phyloP scores from a whole-genome alignment of 2,329 filamentous ascomycete genomes.

The Diaporthe velutina region DNA sequence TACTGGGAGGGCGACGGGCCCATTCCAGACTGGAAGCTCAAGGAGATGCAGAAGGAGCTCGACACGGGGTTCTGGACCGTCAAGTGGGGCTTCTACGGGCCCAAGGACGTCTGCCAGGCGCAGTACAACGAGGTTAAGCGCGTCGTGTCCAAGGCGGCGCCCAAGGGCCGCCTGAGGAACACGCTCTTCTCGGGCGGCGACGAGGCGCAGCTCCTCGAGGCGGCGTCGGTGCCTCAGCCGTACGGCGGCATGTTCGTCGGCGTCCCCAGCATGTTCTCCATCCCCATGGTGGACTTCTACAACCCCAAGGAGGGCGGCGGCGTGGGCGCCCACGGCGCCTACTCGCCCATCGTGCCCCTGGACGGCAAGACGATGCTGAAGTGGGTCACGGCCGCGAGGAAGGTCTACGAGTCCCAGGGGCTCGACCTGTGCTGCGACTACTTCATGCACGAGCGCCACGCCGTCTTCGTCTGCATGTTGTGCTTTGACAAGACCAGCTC shows the following conservation, averaged over 20 bases:
- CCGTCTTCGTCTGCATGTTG: slow-evolving; percentile 62
- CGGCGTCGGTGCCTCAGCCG: slow-evolving; percentile 48
- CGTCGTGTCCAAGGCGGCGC: slow-evolving; percentile 51
- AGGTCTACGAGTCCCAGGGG: slow-evolving; percentile 55
- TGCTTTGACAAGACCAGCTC: slow-evolving; percentile 59
- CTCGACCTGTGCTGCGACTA: slow-evolving; percentile 62
- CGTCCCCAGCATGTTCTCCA: slow-evolving; percentile 52
- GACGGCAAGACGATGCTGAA: slow-evolving; percentile 54
- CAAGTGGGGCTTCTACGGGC: slow-evolving; percentile 59
- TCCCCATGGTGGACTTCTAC: slow-evolving; percentile 53
- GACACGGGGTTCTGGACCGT: slow-evolving; percentile 59
- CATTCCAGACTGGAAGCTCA: slow-evolving; percentile 59
- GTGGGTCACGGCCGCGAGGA: slow-evolving; percentile 56
- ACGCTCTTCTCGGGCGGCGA: slow-evolving; percentile 52
- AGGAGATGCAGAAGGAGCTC: slow-evolving; percentile 57
- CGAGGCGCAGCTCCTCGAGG: slow-evolving; percentile 54
- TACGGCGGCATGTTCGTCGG: slow-evolving; percentile 53
- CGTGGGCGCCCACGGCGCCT: slow-evolving; percentile 51
- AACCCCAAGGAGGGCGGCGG: slow-evolving; percentile 48
- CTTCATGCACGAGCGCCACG: slow-evolving; percentile 61
- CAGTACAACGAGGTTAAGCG: slow-evolving; percentile 56
- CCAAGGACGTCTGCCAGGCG: slow-evolving; percentile 56
- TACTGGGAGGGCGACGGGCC: slow-evolving; percentile 58
- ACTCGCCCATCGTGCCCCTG: slow-evolving; percentile 53
- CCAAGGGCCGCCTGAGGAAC: slow-evolving; percentile 53